phyloP scores from a whole-genome alignment of 805 yeast species.

The Zygotorulaspora danielsina region DNA sequence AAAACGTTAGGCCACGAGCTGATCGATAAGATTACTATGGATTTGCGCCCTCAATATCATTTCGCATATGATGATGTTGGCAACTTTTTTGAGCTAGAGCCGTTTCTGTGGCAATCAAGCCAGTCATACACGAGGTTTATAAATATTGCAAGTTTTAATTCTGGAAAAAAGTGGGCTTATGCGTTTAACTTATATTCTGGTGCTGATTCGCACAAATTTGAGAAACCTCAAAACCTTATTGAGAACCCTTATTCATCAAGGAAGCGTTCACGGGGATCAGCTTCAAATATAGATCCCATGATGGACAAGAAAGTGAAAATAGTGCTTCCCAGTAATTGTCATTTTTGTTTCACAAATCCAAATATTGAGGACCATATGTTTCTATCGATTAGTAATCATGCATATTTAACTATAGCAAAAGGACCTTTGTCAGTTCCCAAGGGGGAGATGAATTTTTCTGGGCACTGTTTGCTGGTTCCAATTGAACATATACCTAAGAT shows the following conservation, averaged over 20 bases:
- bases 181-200: conserved; percentile 52
- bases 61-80: conserved; percentile 46
- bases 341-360: conserved; percentile 80
- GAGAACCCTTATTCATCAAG: conserved; percentile 33
- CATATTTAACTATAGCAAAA: conserved; percentile 74
- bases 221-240: conserved; percentile 26
- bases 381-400: conserved; percentile 60
- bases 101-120: conserved; percentile 52
- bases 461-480: conserved; percentile 79
- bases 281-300: conserved; percentile 6
- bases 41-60: conserved; percentile 59
- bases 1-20: conserved; percentile 43
- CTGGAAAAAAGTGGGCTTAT: conserved; percentile 63
- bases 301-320: conserved; percentile 33
- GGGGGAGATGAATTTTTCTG: conserved; percentile 54
- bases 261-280: conserved; percentile 12
- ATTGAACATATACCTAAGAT: conserved; percentile 62
- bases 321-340: conserved; percentile 62
- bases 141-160: conserved; percentile 57
- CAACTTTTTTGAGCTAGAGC: conserved; percentile 48
- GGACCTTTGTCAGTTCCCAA: conserved; percentile 71
- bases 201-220: conserved; percentile 22
- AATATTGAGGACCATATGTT: conserved; percentile 75
- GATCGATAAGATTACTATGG: conserved; percentile 45
- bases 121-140: conserved; percentile 55